Evolutionary conservation across 306 rosid genomes (phyloP).

Genomic region (Vicia sativa): DNA sequence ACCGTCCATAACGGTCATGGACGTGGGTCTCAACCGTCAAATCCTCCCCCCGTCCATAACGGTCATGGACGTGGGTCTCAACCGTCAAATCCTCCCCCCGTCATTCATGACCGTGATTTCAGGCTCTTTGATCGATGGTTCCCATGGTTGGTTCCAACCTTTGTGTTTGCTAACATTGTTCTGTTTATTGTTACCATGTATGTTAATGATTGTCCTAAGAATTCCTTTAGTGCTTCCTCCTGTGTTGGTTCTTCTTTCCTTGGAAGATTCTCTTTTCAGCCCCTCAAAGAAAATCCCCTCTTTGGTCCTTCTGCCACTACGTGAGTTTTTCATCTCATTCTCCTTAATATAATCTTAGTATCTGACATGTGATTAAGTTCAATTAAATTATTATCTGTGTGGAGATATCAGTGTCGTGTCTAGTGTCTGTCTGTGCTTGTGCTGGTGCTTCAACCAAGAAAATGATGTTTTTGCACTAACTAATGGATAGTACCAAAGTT

Average conservation of each 20-base stretch:
- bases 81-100: slow-evolving; percentile 17
- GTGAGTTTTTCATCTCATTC: slow-evolving; percentile 41
- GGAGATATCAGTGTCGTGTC: too few relatives aligned
- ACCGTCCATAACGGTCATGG: slow-evolving; percentile 39
- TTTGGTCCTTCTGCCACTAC: slow-evolving; percentile 80
- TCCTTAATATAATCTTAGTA: not conserved
- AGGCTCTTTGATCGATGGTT: slow-evolving; percentile 61
- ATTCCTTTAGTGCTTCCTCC: slow-evolving; percentile 32
- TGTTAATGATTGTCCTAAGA: slow-evolving; percentile 65
- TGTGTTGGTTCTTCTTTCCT: slow-evolving; percentile 60
- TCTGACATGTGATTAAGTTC: not conserved
- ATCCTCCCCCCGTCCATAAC: slow-evolving; percentile 13
- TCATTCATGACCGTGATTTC: slow-evolving; percentile 23
- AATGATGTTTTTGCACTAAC: not conserved
- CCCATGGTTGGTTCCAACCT: slow-evolving; percentile 73
- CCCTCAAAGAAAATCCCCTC: slow-evolving; percentile 80
- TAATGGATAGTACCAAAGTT: not conserved
- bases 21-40: slow-evolving; percentile 18
- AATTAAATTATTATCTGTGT: too few relatives aligned
- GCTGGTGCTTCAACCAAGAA: too few relatives aligned
- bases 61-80: slow-evolving; percentile 35
- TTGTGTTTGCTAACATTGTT: slow-evolving; percentile 62
- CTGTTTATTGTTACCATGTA: slow-evolving; percentile 61
- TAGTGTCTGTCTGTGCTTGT: too few relatives aligned
- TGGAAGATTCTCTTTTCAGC: slow-evolving; percentile 81